Base-by-base conservation (phyloP, 1,139 yeast species). In the Saccharomyces hybrid region DNA sequence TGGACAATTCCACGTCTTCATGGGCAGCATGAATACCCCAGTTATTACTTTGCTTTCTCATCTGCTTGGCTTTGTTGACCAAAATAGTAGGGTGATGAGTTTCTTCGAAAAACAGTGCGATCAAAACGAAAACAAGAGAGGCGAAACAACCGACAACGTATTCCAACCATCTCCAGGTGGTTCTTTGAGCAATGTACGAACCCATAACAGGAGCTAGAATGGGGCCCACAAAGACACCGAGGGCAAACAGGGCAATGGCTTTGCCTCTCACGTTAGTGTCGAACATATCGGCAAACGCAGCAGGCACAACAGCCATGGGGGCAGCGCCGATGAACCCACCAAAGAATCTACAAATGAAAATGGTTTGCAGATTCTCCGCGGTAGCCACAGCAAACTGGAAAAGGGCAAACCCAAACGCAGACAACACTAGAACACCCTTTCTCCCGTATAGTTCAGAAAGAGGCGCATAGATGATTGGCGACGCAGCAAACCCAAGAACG, bases 11-110 rank as follows among this genome's bases (percentile, higher is more conserved):
- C 55, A 83, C 78, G 62, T 83, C 86, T 67, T 88, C 96, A 65
- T 86, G 93, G 4, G 95, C 84, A 26, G 96, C 95, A 65, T 81
- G 83, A 54, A 88, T 85, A 44, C 89, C 89, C 96, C 96, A 87
- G 64, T 77, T 77, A 32, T 82, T 81, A 8, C 84, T 79, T 55
- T 75, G 67, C 65, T 81, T 75, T 67, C 88, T 81, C 64, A 86
- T 77, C 48, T 67, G 69, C 61, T 77, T 79, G 2, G 93, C 93
- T 70, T 84, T 84, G n/a, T 72, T 60, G 28, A 78, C 82, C 58
- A 86, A 71, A 53, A 86, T 75, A 6, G 76, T 73, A 47, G 83
- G 83, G 59, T 78, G 81, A 60, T 81, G 86, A 44, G 87, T 84
- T 63, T 88, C 90, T 59, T 80, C 83, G 48, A 78, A 80, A 48